Base-by-base conservation (phyloP, 148 eudicot genomes). In the Gaultheria prostrata region DNA sequence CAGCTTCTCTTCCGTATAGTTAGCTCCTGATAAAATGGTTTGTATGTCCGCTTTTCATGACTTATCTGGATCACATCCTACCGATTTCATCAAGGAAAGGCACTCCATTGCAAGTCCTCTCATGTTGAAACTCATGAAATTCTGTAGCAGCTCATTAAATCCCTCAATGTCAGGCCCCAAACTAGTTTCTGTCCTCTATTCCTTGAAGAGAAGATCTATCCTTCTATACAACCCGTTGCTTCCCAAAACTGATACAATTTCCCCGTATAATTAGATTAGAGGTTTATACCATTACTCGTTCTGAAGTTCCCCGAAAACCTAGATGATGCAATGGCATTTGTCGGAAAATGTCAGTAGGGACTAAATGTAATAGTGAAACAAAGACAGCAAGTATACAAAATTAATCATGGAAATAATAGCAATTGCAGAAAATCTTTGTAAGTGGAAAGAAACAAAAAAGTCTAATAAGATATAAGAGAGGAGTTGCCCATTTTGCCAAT, bases 231-330 rank as follows among this genome's bases (percentile, higher is more conserved):
- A 82, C 79, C 85, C 85, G 71, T 91, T 88, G 81, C 87, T 85
- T 65, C 91, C 95, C 78, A 92, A 82, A 86, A 79, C 91, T 51
- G 91, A 82, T 46, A 92, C 84, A 30, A 91, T 74, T 74, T 90
- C 92, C 43, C 90, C 89, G 69, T 89, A 91, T 50, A 92, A 85
- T 17, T 84, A 85, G 77, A 89, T 59, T 57, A 82, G 87, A 26
- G 93, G 93, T 76, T 80, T 92, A 76, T 92, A 92, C 93, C 93
- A 91, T 18, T 88, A 70, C 83, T 92, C 95, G 49, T 86, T 87
- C 84, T 82, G 87, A 74, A 92, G 77, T 63, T 88, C 91, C 86
- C 84, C 88, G 83, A 92, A 92, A 70, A 83, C 95, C 93, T 91
- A 85, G 18, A 86, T 77, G 78, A 80, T 56, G 59, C 70, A 82